Conservation (phyloP, 2,329 filamentous ascomycete genomes). For the Ophiostoma piceae region DNA sequence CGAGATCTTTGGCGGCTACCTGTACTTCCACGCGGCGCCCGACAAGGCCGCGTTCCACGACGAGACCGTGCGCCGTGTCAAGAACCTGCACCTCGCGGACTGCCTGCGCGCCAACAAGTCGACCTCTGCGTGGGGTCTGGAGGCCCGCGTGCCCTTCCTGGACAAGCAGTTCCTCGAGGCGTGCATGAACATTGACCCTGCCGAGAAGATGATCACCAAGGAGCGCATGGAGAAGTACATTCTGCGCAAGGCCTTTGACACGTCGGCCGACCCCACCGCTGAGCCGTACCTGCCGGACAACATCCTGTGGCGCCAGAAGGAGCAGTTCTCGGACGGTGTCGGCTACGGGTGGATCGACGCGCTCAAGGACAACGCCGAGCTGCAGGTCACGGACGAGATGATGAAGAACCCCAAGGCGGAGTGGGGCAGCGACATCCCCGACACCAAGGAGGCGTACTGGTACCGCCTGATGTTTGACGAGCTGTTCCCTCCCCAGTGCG, state of each 20-base stretch:
- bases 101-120: constrained; percentile 99
- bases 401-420: constrained; percentile 97
- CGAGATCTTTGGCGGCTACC: constrained; percentile 96
- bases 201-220: constrained; percentile 92
- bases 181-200: constrained; percentile 87
- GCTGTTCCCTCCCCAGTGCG: constrained; percentile 90
- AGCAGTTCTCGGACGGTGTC: constrained; percentile 98
- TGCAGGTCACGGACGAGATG: constrained; percentile 90
- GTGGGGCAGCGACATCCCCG: constrained; percentile 88
- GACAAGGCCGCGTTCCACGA: constrained; percentile 89
- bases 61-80: constrained; percentile 88
- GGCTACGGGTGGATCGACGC: constrained; percentile 99
- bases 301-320: constrained; percentile 98
- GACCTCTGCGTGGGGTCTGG: constrained; percentile 93
- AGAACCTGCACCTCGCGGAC: constrained; percentile 95
- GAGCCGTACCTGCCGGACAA: constrained; percentile 89
- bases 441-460: constrained; percentile 99
- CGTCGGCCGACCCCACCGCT: constrained; percentile 71
- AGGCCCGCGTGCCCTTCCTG: constrained; percentile 95
- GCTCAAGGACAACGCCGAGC: constrained; percentile 88
- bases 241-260: constrained; percentile 95
- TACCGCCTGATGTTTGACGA: constrained; percentile 98
- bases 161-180: constrained; percentile 95
- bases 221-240: constrained; percentile 96
- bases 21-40: constrained; percentile 96